These are phyloP conservation scores for Beauveria asiatica DNA, from an alignment of 2,329 filamentous ascomycete genomes.

Conservation along the genomic window DNA sequence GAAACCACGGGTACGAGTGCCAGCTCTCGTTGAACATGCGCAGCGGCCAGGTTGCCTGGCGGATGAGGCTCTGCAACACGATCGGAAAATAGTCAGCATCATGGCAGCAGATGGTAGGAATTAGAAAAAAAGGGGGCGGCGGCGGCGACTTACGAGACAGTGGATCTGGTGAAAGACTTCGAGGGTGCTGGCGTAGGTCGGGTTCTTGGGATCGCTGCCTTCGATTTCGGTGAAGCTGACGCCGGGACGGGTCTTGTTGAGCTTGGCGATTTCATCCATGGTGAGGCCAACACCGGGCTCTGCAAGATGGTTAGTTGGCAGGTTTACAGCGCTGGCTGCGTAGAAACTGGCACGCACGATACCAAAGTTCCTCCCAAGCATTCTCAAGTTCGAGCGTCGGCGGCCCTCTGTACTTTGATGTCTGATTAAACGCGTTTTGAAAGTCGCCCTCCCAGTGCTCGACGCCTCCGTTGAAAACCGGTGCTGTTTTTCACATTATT, in stretches of 20 bases:
- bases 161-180: slow-evolving; percentile 15
- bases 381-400: slow-evolving; percentile 5
- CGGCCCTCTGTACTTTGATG: slow-evolving; percentile 9
- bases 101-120: too few relatives aligned
- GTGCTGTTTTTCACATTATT: background rate
- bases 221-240: background rate
- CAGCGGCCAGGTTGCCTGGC: slow-evolving; percentile 11
- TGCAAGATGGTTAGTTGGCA: background rate
- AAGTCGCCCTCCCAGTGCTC: slow-evolving; percentile 9
- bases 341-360: background rate
- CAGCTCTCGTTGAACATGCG: slow-evolving; percentile 12
- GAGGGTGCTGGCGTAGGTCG: slow-evolving; percentile 12
- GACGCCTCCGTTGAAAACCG: slow-evolving; percentile 4
- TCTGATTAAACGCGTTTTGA: slow-evolving; percentile 2
- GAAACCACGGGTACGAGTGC: slow-evolving; percentile 11
- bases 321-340: background rate
- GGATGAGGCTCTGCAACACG: slow-evolving; percentile 11
- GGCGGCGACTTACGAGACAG: slow-evolving; percentile 10
- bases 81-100: background rate
- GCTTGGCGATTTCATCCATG: slow-evolving; percentile 1
- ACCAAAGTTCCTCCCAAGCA: slow-evolving; percentile 10
- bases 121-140: background rate
- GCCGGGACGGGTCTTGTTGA: slow-evolving; percentile 8
- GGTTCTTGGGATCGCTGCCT: slow-evolving; percentile 5
- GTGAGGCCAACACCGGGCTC: background rate